These are phyloP conservation scores for Gymnopilus dilepis DNA, from an alignment of 768 basidiomycete species.

Conservation along the genomic window DNA sequence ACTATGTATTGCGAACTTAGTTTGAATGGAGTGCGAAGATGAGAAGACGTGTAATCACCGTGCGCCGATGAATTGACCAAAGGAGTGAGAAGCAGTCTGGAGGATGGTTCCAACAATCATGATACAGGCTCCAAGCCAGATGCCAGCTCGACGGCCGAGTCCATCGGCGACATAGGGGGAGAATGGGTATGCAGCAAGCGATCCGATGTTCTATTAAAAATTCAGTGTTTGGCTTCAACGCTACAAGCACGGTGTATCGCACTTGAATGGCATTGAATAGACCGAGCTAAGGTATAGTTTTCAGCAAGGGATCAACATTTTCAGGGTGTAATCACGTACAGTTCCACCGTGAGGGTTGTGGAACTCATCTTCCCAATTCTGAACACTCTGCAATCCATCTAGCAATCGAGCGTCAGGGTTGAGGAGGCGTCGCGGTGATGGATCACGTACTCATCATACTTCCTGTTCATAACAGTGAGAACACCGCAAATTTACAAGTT, in stretches of 20 bases:
- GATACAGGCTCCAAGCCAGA: slow-evolving; percentile 62
- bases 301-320: neutral
- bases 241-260: neutral
- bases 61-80: slow-evolving; percentile 72
- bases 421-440: neutral
- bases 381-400: slow-evolving; percentile 63
- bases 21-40: neutral
- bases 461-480: slow-evolving; percentile 33
- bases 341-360: slow-evolving; percentile 50
- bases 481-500: neutral
- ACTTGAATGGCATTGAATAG: slow-evolving; percentile 69
- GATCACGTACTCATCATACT: slow-evolving; percentile 60
- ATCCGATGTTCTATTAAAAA: slow-evolving; percentile 57
- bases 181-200: slow-evolving; percentile 63
- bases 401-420: neutral
- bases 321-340: slow-evolving; percentile 21
- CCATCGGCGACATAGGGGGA: slow-evolving; percentile 67
- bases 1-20: slow-evolving; percentile 28
- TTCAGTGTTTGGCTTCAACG: neutral
- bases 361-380: slow-evolving; percentile 62
- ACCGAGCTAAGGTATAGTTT: slow-evolving; percentile 46
- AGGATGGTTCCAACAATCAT: slow-evolving; percentile 63
- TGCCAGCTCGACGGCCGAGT: slow-evolving; percentile 61
- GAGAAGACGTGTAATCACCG: slow-evolving; percentile 39
- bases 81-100: slow-evolving; percentile 62